These are phyloP conservation scores for Naganishia sp. DNA, from an alignment of 1,284 basidiomycete species.

Conservation along the genomic window DNA sequence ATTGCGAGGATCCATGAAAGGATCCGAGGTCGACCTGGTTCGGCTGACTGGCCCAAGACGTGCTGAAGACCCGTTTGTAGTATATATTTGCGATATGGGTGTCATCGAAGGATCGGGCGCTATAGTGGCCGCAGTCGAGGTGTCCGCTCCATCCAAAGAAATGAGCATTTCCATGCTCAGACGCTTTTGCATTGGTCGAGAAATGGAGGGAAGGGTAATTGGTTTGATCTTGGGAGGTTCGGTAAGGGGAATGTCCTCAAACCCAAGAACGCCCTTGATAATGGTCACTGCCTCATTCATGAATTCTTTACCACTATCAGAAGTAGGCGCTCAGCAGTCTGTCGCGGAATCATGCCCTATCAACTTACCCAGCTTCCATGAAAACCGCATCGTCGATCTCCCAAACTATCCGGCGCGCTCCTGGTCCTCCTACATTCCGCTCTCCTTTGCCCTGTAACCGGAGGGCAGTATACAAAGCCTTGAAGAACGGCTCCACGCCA, in stretches of 20 bases:
- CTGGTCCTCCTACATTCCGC: constrained; percentile 39
- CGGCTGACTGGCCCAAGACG: constrained; percentile 12
- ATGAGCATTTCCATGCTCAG: constrained; percentile 13
- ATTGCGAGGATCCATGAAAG: constrained; percentile 43
- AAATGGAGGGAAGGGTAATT: constrained; percentile 14
- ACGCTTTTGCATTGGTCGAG: not conserved
- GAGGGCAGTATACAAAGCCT: constrained; percentile 44
- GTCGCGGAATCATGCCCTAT: not conserved
- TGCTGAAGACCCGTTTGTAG: not conserved
- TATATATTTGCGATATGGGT: not conserved
- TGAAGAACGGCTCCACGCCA: constrained; percentile 50
- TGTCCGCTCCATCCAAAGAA: not conserved
- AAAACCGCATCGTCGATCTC: constrained; percentile 53
- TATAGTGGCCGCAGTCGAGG: not conserved
- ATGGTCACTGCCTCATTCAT: constrained; percentile 49
- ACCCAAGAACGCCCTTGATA: constrained; percentile 50
- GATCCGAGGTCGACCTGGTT: constrained; percentile 41
- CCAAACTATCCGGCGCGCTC: constrained; percentile 45
- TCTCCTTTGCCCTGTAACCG: constrained; percentile 45
- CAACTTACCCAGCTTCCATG: constrained; percentile 49
- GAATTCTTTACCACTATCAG: constrained; percentile 45
- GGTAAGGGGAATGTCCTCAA: constrained; percentile 45
- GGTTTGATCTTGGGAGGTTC: constrained; percentile 42
- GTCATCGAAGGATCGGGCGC: not conserved
- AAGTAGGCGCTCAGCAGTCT: not conserved